Base-by-base conservation (phyloP, 1,139 yeast genomes). In the Taphrina deformans region DNA sequence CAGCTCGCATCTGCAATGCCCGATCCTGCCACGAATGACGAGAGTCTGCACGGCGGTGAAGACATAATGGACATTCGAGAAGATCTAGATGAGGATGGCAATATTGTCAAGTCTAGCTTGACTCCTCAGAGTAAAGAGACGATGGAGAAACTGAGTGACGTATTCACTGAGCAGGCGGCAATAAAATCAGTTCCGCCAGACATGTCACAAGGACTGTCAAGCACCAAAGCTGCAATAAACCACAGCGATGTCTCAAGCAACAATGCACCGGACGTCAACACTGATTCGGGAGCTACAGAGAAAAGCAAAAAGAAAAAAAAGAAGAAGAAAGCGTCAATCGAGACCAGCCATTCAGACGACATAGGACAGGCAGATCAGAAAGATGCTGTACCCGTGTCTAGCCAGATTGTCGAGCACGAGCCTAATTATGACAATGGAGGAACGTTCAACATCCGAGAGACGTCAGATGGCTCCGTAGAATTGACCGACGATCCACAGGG, bases 41-140 rank as follows among this genome's bases (percentile, higher is more conserved):
- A n/a, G 6, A 33, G 10, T 24, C 33, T 10, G 16, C n/a, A 18
- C 7, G 33, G 14, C 9, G 62, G 26, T 16, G 52, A 51, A 21
- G 31, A 21, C 10, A 38, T 52, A 21, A 53, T 61, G 52, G 65
- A 61, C 10, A 61, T 61, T 16, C 52, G 53, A 16, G 65, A 61
- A 31, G 65, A 61, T 14, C 45, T 61, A 14, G 65, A 61, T 16
- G 65, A 61, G 16, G 35, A 61, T 16, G 65, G 33, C 12, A 52
- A 52, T 24, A 44, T 61, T 6, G 18, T 52, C 33, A 18, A 35
- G 12, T n/a, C 50, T 18, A 61, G 40, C 3, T 26, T 53, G 29
- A 44, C 45, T 35, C 59, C 65, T 9, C 65, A 61, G 29, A 44
- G 38, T 26, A 23, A 41, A n/a, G 40, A 29, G 3, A 44, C 48